A percentile compares a stretch with the other conserved stretches of the same genome.
These are phyloP conservation scores for Gymnopilus junonius DNA, from an alignment of 768 basidiomycete genomes.

Conservation along the genomic window DNA sequence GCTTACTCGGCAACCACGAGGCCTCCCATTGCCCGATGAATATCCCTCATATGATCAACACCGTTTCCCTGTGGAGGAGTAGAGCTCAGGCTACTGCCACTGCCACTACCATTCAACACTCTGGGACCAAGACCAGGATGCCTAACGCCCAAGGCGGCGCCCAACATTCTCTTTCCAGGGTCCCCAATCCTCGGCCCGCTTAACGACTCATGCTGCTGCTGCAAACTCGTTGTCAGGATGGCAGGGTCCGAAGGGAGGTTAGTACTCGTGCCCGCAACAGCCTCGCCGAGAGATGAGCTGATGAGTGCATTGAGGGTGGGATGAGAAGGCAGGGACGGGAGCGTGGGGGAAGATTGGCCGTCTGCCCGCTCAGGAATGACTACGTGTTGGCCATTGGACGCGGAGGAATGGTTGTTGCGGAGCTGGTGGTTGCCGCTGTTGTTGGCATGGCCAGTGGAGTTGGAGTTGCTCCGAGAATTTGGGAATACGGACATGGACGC, in stretches of 20 bases:
- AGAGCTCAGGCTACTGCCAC: slow-evolving; percentile 37
- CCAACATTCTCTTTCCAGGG: slow-evolving; percentile 89
- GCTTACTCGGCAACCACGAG: slow-evolving; percentile 74
- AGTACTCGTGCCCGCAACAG: slow-evolving; percentile 44
- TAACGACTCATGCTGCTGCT: slow-evolving; percentile 38
- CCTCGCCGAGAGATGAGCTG: slow-evolving; percentile 67
- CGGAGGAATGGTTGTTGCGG: slow-evolving; percentile 35
- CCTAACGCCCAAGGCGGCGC: slow-evolving; percentile 81
- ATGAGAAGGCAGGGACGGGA: slow-evolving; percentile 80
- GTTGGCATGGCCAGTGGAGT: slow-evolving; percentile 38
- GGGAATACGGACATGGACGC: slow-evolving; percentile 69
- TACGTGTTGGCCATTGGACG: slow-evolving; percentile 41
- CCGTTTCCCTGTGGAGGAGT: slow-evolving; percentile 45
- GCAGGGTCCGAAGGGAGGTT: slow-evolving; percentile 65
- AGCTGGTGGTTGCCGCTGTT: slow-evolving; percentile 39
- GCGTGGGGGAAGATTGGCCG: slow-evolving; percentile 78
- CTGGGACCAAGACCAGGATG: slow-evolving; percentile 76
- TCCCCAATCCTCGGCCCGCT: slow-evolving; percentile 83
- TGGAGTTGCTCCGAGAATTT: slow-evolving; percentile 50
- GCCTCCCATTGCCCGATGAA: slow-evolving; percentile 78
- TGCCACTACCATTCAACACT: slow-evolving; percentile 45
- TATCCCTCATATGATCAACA: slow-evolving; percentile 64
- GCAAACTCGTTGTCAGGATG: slow-evolving; percentile 62
- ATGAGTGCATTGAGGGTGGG: slow-evolving; percentile 87
- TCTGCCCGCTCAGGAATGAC: slow-evolving; percentile 56